Conservation (phyloP, 192 early-diverging fungal species). For the Umbelopsis sp. region DNA sequence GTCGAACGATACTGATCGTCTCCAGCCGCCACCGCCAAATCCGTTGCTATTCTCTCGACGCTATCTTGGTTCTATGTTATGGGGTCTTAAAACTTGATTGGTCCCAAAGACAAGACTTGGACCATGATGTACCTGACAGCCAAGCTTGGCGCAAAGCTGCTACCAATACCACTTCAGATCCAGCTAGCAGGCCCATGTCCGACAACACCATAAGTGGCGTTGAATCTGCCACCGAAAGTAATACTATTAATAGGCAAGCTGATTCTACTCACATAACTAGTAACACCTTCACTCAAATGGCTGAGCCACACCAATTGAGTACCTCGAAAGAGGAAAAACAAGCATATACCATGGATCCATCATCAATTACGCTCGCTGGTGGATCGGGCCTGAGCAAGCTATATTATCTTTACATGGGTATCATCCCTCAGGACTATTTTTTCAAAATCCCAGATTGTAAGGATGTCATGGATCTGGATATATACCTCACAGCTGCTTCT, state of each 20-base stretch:
- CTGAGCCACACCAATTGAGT: not conserved
- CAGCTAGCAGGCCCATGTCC: not conserved
- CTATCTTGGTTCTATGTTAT: slow-evolving; percentile 21
- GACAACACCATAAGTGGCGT: not conserved
- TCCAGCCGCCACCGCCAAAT: slow-evolving; percentile 27
- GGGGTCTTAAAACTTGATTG: slow-evolving; percentile 22
- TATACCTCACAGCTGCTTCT: slow-evolving; percentile 27
- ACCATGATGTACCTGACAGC: slow-evolving; percentile 11
- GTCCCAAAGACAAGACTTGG: not conserved
- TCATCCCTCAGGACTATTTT: slow-evolving; percentile 22
- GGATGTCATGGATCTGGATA: slow-evolving; percentile 24
- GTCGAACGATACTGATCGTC: slow-evolving; percentile 24
- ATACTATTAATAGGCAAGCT: not conserved
- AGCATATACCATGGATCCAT: not conserved
- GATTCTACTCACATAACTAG: not conserved
- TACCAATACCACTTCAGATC: not conserved
- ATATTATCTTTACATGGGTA: not conserved
- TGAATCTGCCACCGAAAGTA: not conserved
- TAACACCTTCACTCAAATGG: not conserved
- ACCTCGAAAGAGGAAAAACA: not conserved
- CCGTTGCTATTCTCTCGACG: slow-evolving; percentile 33
- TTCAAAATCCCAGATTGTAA: slow-evolving; percentile 37
- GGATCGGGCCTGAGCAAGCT: slow-evolving; percentile 2
- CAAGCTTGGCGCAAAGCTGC: slow-evolving; percentile 13
- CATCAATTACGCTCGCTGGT: not conserved